These are phyloP conservation scores for Xylaria sp. DNA, from an alignment of 2,329 filamentous ascomycete species.

Conservation along the genomic window DNA sequence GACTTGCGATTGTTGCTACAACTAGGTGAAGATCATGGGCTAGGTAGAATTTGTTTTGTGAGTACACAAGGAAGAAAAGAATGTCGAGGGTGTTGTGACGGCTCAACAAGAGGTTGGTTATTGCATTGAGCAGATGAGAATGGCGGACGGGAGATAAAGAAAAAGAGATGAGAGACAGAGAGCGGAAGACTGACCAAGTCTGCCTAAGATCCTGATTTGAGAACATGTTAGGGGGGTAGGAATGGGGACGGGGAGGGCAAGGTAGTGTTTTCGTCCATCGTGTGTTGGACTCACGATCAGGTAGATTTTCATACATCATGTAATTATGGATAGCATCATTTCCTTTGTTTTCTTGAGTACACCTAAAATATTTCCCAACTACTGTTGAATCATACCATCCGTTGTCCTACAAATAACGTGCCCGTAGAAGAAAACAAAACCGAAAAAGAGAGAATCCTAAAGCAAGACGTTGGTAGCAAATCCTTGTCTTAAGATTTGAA, in stretches of 20 bases:
- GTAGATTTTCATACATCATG: constrained; percentile 8
- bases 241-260: not conserved
- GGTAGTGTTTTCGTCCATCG: not conserved
- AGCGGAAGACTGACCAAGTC: not conserved
- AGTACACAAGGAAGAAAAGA: too few species aligned
- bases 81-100: too few species aligned
- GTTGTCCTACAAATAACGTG: constrained; percentile 1
- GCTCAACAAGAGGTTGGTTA: too few species aligned
- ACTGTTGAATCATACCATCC: not conserved
- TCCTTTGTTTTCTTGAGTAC: constrained; percentile 34
- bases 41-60: not conserved
- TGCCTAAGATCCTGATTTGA: not conserved
- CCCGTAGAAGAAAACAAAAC: not conserved
- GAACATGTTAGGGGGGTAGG: not conserved
- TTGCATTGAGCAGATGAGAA: too few species aligned
- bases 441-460: not conserved
- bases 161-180: not conserved
- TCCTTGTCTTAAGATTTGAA: not conserved
- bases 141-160: not conserved
- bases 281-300: constrained; percentile 5
- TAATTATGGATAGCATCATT: constrained; percentile 16
- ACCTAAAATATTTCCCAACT: constrained; percentile 13
- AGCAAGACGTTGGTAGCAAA: not conserved
- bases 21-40: not conserved
- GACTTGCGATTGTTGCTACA: not conserved